Base-by-base conservation (phyloP, 176 grass and related monocot species). In the Paspalum vaginatum region DNA sequence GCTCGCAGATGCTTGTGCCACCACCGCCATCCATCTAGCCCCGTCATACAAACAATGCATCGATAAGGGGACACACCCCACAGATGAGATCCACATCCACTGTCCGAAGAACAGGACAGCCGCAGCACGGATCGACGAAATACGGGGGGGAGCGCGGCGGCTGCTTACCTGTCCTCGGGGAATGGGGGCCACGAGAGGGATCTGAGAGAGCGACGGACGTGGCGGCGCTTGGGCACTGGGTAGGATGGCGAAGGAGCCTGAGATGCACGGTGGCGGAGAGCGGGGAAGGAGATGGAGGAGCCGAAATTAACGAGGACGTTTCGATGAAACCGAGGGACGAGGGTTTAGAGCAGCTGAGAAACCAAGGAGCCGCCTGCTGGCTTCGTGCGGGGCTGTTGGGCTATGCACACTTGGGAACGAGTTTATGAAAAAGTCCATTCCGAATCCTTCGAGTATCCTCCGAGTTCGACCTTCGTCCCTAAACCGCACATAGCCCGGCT, bases 241-340 rank as follows among this genome's bases (percentile, higher is more conserved):
- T 17, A 45, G 42, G 1, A 40, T 51, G 61, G 77, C 74, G 58
- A 32, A 32, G 2, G 32, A 32, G 32, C 32, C 32, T 32, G 32
- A 32, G 32, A 32, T 32, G 32, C 32, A 32, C 32, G 32, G 32
- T 32, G 32, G 32, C 32, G 32, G 24, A 27, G 66, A 72, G 74
- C 59, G 21, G 66, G 20, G 79, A 26, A 7, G 68, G 5, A 11
- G 78, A 68, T 8, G 50, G 16, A 64, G 73, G 22, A 37, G 72
- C 45, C 16, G 53, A 61, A 60, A 61, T 75, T 69, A 70, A 67
- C 46, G 46, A 62, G 41, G 77, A 71, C 72, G 24, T 78, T 88
- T 87, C 85, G 85, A 87, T 87, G 79, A 83, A 57, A 83, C 73
- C 86, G 86, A 83, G 79, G 74, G 41, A 20, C 43, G 43, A 68